phyloP scores from a whole-genome alignment of 2,329 filamentous ascomycete genomes.

The Arachnomyces sp. region DNA sequence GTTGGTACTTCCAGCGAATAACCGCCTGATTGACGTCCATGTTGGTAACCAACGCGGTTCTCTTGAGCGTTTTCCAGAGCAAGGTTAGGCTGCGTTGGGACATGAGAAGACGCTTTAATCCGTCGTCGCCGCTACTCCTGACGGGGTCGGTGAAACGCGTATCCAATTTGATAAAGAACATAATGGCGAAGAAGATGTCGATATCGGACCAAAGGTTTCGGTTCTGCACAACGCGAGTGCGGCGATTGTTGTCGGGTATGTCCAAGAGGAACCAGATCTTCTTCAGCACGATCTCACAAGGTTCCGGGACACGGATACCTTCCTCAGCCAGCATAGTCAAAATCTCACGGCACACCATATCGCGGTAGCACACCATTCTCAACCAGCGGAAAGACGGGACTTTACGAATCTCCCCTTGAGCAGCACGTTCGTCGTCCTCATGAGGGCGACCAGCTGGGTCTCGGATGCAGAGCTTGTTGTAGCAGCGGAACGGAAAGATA shows the following conservation, averaged over 20 bases:
- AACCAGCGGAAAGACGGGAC: constrained; percentile 61
- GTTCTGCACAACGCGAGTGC: constrained; percentile 49
- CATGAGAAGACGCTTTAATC: constrained; percentile 51
- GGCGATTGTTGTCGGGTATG: constrained; percentile 47
- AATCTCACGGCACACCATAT: constrained; percentile 53
- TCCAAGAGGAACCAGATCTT: constrained; percentile 71
- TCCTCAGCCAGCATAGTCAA: constrained; percentile 50
- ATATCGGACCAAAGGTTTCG: constrained; percentile 46
- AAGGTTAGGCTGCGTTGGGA: constrained; percentile 49
- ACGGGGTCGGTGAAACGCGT: constrained; percentile 60
- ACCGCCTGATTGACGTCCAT: constrained; percentile 50
- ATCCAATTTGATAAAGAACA: constrained; percentile 64
- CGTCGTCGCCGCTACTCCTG: constrained; percentile 43
- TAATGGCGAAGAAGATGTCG: constrained; percentile 54
- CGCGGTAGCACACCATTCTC: constrained; percentile 54
- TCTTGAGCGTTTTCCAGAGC: constrained; percentile 54
- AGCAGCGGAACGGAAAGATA: constrained; percentile 56
- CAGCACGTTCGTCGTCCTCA: constrained; percentile 30
- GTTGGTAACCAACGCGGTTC: constrained; percentile 43
- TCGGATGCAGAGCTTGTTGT: constrained; percentile 47
- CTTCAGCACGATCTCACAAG: constrained; percentile 43
- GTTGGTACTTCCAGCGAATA: constrained; percentile 48
- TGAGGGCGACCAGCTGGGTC: constrained; percentile 46
- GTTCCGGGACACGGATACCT: constrained; percentile 49
- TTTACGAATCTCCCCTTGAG: constrained; percentile 32